Conservation (phyloP, 1,139 yeast genomes). For the Arxiozyma telluris region DNA sequence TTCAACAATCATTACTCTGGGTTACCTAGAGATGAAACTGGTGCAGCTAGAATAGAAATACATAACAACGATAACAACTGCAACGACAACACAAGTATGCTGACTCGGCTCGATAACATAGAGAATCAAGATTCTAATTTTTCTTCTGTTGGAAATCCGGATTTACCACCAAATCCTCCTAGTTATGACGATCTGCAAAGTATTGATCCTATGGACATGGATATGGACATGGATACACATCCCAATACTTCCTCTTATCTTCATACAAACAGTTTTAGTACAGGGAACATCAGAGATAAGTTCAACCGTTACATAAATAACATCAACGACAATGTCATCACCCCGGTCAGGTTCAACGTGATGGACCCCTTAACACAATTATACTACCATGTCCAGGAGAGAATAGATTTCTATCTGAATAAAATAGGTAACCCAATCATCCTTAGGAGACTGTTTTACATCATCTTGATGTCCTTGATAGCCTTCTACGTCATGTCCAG, state of each 20-base stretch:
- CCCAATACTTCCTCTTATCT: neutral
- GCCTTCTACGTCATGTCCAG: conserved; percentile 52
- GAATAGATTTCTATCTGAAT: conserved; percentile 50
- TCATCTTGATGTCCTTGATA: conserved; percentile 50
- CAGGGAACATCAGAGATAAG: conserved; percentile 1
- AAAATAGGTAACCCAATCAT: conserved; percentile 80
- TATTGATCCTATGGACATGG: conserved; percentile 1
- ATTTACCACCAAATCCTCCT: neutral
- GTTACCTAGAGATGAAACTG: neutral
- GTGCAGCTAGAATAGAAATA: neutral
- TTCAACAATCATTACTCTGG: neutral
- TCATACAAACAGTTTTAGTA: neutral
- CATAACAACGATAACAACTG: neutral
- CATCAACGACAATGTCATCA: conserved; percentile 16
- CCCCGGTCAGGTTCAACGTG: conserved; percentile 21
- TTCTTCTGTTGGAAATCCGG: neutral
- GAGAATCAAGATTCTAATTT: neutral
- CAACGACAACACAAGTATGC: neutral
- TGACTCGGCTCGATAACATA: neutral
- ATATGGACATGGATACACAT: neutral
- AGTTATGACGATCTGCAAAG: neutral
- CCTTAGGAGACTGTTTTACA: conserved; percentile 66
- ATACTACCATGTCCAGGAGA: conserved; percentile 30
- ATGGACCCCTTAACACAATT: conserved; percentile 25
- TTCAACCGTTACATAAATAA: conserved; percentile 11